phyloP scores from a whole-genome alignment of 768 basidiomycete genomes.

The Cantharellus anzutake region DNA sequence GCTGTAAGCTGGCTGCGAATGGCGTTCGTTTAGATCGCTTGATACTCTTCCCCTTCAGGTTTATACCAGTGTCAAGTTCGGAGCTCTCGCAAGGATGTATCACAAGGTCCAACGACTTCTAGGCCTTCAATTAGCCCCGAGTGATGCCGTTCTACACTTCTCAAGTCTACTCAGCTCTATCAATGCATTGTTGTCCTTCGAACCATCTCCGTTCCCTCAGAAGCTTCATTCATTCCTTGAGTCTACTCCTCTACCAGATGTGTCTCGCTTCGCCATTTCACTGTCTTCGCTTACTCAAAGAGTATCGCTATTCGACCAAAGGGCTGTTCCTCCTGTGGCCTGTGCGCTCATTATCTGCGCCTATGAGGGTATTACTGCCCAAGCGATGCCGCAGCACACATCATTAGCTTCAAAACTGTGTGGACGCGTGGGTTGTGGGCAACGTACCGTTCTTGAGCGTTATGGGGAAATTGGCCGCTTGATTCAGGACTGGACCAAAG shows the following conservation, averaged over 20 bases:
- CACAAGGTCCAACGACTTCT: slow-evolving; percentile 33
- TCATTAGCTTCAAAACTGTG: slow-evolving; percentile 42
- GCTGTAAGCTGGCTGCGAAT: slow-evolving; percentile 22
- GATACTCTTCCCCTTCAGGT: slow-evolving; percentile 13
- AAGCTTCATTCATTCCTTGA: slow-evolving; percentile 18
- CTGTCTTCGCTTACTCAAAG: slow-evolving; percentile 27
- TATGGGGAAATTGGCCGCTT: slow-evolving; percentile 48
- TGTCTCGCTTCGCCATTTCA: slow-evolving; percentile 26
- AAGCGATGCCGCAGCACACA: slow-evolving; percentile 31
- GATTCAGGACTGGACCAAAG: slow-evolving; percentile 36
- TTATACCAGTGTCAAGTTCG: slow-evolving; percentile 34
- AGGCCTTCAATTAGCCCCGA: slow-evolving; percentile 29
- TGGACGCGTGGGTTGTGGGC: slow-evolving; percentile 28
- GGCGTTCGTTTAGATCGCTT: background rate
- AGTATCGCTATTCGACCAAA: slow-evolving; percentile 19
- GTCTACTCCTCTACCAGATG: slow-evolving; percentile 21
- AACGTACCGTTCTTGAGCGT: slow-evolving; percentile 41
- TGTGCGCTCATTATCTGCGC: slow-evolving; percentile 52
- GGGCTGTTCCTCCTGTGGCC: slow-evolving; percentile 32
- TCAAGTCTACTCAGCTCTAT: slow-evolving; percentile 36
- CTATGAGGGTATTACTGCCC: slow-evolving; percentile 44
- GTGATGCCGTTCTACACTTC: slow-evolving; percentile 43
- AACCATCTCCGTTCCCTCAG: slow-evolving; percentile 11
- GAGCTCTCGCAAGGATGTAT: slow-evolving; percentile 36
- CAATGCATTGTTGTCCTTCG: slow-evolving; percentile 11